Evolutionary conservation across 805 yeast species (phyloP).

Genomic region (Ogataea saltuana): DNA sequence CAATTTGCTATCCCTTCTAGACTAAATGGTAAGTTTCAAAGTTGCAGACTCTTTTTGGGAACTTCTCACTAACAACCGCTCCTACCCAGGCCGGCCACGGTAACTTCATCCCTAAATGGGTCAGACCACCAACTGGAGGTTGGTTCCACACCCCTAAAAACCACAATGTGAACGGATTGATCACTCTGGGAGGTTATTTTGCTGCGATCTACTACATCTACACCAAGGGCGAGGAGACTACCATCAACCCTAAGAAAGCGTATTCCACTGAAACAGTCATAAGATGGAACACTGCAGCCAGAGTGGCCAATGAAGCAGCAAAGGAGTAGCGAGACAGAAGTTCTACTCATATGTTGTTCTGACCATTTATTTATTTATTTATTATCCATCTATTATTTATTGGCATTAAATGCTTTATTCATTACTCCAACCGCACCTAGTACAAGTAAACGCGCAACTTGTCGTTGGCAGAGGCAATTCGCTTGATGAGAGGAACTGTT

Average conservation of each 20-base stretch:
- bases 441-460: conserved; percentile 56
- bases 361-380: conserved; percentile 4
- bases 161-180: conserved; percentile 44
- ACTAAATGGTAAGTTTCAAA: conserved; percentile 10
- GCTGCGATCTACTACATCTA: conserved; percentile 37
- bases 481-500: conserved; percentile 42
- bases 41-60: neutral
- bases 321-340: too few species aligned
- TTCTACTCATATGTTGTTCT: too few species aligned
- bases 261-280: conserved; percentile 41
- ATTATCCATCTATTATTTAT: neutral
- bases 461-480: conserved; percentile 35
- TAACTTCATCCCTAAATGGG: conserved; percentile 35
- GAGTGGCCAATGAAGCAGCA: conserved; percentile 8
- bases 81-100: conserved; percentile 19
- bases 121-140: conserved; percentile 52
- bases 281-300: conserved; percentile 51
- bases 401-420: conserved; percentile 1
- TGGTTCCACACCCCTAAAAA: conserved; percentile 57
- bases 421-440: too few species aligned
- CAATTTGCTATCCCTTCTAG: neutral
- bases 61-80: neutral
- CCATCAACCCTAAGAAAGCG: conserved; percentile 38
- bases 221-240: conserved; percentile 39
- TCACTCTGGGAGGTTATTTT: conserved; percentile 42